phyloP scores from a whole-genome alignment of 352 stramenopile genomes.

The Phytopythium aichiense region DNA sequence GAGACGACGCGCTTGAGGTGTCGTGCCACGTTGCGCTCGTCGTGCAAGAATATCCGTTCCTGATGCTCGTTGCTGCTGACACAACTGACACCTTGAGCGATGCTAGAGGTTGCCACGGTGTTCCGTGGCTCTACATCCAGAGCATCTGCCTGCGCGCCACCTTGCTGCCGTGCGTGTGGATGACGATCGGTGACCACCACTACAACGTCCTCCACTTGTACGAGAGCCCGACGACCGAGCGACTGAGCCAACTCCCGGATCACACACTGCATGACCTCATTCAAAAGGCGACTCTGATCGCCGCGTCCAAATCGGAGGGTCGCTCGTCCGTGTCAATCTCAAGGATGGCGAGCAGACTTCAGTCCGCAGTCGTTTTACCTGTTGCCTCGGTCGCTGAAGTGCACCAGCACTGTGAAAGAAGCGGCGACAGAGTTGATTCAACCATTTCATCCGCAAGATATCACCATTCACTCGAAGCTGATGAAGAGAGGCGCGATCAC shows the following conservation, averaged over 20 bases:
- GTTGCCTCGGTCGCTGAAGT: background rate
- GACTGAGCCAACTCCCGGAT: background rate
- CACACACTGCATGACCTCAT: constrained; percentile 4
- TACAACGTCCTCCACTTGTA: constrained; percentile 2
- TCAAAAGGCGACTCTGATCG: background rate
- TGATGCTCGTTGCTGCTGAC: constrained; percentile 11
- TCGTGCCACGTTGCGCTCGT: constrained; percentile 27
- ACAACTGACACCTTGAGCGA: background rate
- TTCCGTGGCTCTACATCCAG: constrained; percentile 3
- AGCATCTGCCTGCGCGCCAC: background rate
- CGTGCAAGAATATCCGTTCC: constrained; percentile 31
- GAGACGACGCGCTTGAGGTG: constrained; percentile 24
- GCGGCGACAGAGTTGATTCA: background rate
- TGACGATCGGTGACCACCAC: constrained; percentile 25
- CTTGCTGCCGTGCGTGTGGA: constrained; percentile 20
- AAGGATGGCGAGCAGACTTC: background rate
- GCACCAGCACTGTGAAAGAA: background rate
- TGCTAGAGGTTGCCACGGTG: background rate
- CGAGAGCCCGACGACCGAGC: background rate
- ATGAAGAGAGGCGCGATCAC: background rate
- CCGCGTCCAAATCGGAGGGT: background rate
- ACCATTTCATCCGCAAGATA: background rate
- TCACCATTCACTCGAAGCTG: background rate
- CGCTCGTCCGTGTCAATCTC: background rate
- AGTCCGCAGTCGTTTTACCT: background rate